phyloP scores from a whole-genome alignment of 345 rosid genomes.

The Boechera stricta region DNA sequence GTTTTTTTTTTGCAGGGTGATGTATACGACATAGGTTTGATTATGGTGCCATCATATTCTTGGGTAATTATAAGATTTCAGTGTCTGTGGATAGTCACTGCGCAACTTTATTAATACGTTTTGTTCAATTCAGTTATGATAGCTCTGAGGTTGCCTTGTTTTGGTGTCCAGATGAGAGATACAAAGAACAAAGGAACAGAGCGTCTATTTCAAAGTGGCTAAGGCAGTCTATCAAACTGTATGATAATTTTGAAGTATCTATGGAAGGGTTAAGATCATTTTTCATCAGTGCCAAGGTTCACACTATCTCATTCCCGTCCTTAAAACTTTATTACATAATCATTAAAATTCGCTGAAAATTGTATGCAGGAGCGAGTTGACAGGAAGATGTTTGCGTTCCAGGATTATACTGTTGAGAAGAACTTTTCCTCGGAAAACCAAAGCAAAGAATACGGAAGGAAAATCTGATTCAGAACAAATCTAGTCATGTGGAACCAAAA shows the following conservation, averaged over 20 bases:
- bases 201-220: conserved; percentile 90
- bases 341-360: conserved; percentile 20
- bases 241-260: conserved; percentile 64
- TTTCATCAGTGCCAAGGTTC: conserved; percentile 83
- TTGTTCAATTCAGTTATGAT: conserved; percentile 24
- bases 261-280: conserved; percentile 68
- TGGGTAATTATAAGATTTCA: conserved; percentile 57
- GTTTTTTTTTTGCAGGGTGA: conserved; percentile 63
- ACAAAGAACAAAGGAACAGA: conserved; percentile 70
- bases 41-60: conserved; percentile 90
- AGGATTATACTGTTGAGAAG: conserved; percentile 25
- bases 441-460: no score
- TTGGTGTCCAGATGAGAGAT: conserved; percentile 78
- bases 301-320: conserved; percentile 26
- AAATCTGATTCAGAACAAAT: no score
- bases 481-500: no score
- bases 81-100: conserved; percentile 3
- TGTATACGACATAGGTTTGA: conserved; percentile 89
- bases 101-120: neutral
- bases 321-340: conserved; percentile 18
- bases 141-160: conserved; percentile 28
- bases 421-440: no score
- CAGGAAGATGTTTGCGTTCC: conserved; percentile 34
- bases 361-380: conserved; percentile 43
- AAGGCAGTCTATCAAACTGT: conserved; percentile 71